Evolutionary conservation across 164 flowering plant species (phyloP), one percentile per base, ranked within the genome.

Genomic region (Taxillus chinensis): DNA sequence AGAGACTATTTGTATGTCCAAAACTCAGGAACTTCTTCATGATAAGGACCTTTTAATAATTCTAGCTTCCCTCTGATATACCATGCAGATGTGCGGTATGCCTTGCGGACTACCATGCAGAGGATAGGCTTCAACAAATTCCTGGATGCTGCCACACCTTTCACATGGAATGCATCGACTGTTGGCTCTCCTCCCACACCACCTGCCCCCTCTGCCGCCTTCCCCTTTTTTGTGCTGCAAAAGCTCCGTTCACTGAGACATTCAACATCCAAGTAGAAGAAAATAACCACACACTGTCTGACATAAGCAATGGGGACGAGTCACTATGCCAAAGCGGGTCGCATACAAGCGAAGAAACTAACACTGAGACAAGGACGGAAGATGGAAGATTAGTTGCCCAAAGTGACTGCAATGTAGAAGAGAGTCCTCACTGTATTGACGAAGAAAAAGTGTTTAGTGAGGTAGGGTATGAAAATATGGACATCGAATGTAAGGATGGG

Each of bases 111-210:
- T 91, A 86, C 77, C 79, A 77, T 66, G 82, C 88, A 8, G 90
- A 86, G 54, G 96, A 88, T 61, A 79, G 60, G 71, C 91, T 91
- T 67, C 97, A 86, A 70, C 91, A 83, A 62, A 80, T 91, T 64
- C 97, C 97, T 8, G 73, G 77, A 15, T 88, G 97, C 59, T 85
- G 85, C 27, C 97, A 88, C 71, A 73, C 88, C 7, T 88, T 88
- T 70, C 97, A 91, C 76, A 81, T 90, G 84, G 81, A 77, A 41
- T 86, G 92, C 72, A 84, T 86, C 12, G 86, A 83, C 57, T 72
- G 69, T 61, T 86, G 92, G 92, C 87, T 86, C 11, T 52, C 81
- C 39, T 74, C 62, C 62, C 82, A 81, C 70, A 66, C 77, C 42
- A 86, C 87, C 43, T 86, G 92, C 63, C 92, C 92, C 27, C 83